Conservation (phyloP, 2,329 filamentous ascomycete species). For the Arachnopeziza araneosa region DNA sequence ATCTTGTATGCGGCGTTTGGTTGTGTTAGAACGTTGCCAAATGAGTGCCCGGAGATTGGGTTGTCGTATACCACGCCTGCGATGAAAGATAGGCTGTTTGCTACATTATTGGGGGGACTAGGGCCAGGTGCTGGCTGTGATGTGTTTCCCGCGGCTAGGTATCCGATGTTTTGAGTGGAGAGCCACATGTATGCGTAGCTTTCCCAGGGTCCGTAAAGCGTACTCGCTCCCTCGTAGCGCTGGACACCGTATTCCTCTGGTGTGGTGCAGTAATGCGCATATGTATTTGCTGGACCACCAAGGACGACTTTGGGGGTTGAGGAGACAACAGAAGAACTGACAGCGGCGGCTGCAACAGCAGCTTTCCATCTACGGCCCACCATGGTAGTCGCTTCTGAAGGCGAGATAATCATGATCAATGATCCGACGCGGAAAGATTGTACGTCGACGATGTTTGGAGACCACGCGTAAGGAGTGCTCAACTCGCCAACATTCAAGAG, state of each 20-base stretch:
- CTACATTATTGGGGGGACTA: constrained; percentile 72
- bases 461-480: constrained; percentile 72
- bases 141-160: constrained; percentile 49
- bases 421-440: constrained; percentile 81
- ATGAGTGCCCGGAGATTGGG: constrained; percentile 56
- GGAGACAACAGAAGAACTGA: constrained; percentile 12
- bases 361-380: constrained; percentile 78
- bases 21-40: constrained; percentile 60
- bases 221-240: constrained; percentile 89
- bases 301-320: constrained; percentile 68
- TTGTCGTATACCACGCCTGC: constrained; percentile 71
- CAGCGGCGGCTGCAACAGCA: constrained; percentile 45
- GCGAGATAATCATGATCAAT: constrained; percentile 74
- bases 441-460: constrained; percentile 84
- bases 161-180: constrained; percentile 63
- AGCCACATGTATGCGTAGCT: constrained; percentile 83
- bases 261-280: constrained; percentile 71
- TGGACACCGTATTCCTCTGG: constrained; percentile 78
- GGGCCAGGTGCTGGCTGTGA: constrained; percentile 45
- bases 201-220: constrained; percentile 76
- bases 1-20: constrained; percentile 48
- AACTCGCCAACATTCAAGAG: constrained; percentile 82
- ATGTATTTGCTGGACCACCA: constrained; percentile 83
- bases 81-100: constrained; percentile 71
- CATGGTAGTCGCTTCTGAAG: constrained; percentile 90